Base-by-base conservation (phyloP, 306 rosid species). In the Alnus rubra region DNA sequence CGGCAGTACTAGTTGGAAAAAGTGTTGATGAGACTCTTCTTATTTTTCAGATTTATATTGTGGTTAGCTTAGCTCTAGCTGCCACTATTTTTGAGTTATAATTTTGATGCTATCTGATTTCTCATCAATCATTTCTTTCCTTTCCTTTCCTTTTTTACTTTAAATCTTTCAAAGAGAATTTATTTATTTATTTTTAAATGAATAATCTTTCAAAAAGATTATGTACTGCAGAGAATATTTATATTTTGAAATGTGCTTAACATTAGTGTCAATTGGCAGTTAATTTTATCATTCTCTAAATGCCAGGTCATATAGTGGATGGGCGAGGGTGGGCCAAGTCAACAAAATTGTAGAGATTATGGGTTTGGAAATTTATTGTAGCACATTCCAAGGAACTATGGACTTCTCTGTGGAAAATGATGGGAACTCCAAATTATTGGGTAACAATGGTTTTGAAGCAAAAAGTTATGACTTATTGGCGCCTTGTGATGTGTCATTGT, bases 331-430 rank as follows among this genome's bases (percentile, higher is more conserved):
- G 70, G 92, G 82, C 78, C 93, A 87, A 74, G 97, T 83, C 70
- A 87, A 89, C 77, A 94, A 92, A 88, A 70, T 75, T 77, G 83
- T 94, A 73, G 97, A 92, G 79, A 84, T 94, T 35, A 82, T 76
- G 53, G 97, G 92, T 74, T 84, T 92, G 84, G 98, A 94, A 69
- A 82, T 94, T 75, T 94, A 92, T 82, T 91, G 97, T 82, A 78
- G 88, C 71, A 82, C 87, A 81, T 80, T 80, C 84, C 83, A 76
- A 54, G 86, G 84, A 78, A 79, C 87, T 2, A 47, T 76, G 80
- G 90, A 85, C 80, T 79, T 80, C 82, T 74, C 79, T 77, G 12
- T 86, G 83, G 85, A 85, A 58, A 76, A 76, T 83, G 71, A 42
- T 68, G 77, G 82, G 69, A 83, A 83, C 78, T 71, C 76, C 50